Evolutionary conservation across 2,329 filamentous ascomycete genomes (phyloP), one percentile per base, ranked within the genome.

Genomic region (Colletotrichum cuscutae): DNA sequence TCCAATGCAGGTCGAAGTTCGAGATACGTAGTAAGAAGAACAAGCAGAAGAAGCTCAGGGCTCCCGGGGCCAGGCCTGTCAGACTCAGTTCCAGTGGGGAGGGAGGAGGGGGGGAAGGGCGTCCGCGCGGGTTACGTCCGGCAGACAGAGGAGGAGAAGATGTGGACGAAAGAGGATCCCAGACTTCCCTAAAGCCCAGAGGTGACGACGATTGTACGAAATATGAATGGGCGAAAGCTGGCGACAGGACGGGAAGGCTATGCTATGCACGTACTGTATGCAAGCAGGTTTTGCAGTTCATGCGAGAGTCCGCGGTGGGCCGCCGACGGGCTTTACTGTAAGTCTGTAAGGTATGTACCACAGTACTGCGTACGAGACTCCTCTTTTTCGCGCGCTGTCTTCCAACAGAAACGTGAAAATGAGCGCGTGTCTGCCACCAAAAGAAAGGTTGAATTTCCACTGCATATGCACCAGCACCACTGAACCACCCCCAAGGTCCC

Each of bases 201-300:
- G 49, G 66, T 73, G 71, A 73, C 66, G 56, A 71, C 49, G 56
- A 52, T 61, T 65, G 66, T 71, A 70, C 71, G 60, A 73, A 73
- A 73, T 71, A 37, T 61, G 71, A 65, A 73, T 73, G 66, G 58
- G 60, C 69, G 35, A 59, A 59, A 46, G 32, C 7, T 26, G 37
- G 52, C 57, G 52, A 72, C 65, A 73, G 61, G 56, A 53, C 71
- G 56, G 71, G 54, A 73, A 61, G 66, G 56, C 56, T 70, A 65
- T 65, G 60, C 71, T 57, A 65, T 60, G 68, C 53, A 73, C 35
- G 42, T 71, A 54, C 8, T 63, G 61, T 54, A 72, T 73, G 71
- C 71, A 73, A 73, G 71, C 71, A 73, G 62, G 71, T 73, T 73
- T 73, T 68, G 58, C 42, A 54, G 71, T 73, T 73, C 71, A 73